Evolutionary conservation across 1,139 yeast species (phyloP).

Genomic region (Scheffersomyces insectosa): DNA sequence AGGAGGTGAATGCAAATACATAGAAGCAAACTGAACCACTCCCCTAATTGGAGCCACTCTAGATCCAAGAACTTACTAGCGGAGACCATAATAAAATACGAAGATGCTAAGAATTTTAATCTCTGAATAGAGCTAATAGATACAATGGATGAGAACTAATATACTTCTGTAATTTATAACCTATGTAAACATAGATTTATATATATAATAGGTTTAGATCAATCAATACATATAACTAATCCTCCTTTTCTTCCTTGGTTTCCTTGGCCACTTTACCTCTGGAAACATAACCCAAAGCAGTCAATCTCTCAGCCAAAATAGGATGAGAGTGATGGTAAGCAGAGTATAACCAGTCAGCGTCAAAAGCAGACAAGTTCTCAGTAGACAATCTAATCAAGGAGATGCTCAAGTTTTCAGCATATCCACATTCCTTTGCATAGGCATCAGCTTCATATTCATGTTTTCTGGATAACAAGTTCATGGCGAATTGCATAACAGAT

Average conservation of each 20-base stretch:
- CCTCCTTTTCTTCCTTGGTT: constrained; percentile 8
- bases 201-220: no score
- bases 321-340: constrained; percentile 93
- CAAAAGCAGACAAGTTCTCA: constrained; percentile 79
- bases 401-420: constrained; percentile 63
- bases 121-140: no score
- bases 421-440: constrained; percentile 75
- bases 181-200: no score
- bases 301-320: constrained; percentile 80
- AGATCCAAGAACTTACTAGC: no score
- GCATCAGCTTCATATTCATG: constrained; percentile 93
- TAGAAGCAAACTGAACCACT: no score
- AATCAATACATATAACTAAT: constrained; percentile 1
- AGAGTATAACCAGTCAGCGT: constrained; percentile 87
- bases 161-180: no score
- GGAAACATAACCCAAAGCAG: constrained; percentile 60
- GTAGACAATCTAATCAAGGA: constrained; percentile 76
- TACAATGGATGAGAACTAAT: no score
- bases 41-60: no score
- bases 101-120: no score
- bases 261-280: constrained; percentile 44
- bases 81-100: no score
- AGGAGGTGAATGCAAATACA: no score
- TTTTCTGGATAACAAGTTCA: constrained; percentile 74
- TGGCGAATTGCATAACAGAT: constrained; percentile 61